Conservation (phyloP, 1,139 yeast species). For the Suhomyces chickasaworum region DNA sequence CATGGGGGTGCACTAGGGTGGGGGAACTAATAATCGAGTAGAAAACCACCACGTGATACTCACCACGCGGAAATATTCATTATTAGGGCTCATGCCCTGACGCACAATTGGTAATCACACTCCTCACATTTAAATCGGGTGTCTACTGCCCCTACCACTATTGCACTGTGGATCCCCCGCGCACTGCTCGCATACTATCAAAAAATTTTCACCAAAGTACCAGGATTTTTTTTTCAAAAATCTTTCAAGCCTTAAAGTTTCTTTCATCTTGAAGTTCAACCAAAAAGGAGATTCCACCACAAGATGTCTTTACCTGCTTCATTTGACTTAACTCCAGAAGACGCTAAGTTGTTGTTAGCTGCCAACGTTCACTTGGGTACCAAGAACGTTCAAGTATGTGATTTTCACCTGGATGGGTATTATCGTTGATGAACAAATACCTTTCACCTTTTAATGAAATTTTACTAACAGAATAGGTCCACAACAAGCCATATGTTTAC, state of each 20-base stretch:
- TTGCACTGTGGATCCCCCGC: conserved; percentile 10
- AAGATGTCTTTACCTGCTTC: conserved; percentile 86
- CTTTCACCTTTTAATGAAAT: not conserved
- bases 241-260: conserved; percentile 15
- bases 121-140: not conserved
- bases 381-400: conserved; percentile 97
- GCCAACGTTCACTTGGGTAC: conserved; percentile 99
- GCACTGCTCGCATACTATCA: conserved; percentile 11
- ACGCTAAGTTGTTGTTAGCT: conserved; percentile 99
- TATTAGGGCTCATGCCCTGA: conserved; percentile 11
- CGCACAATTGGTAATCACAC: not conserved
- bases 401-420: not conserved
- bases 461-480: conserved; percentile 66
- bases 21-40: too few relatives aligned
- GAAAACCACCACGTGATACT: not conserved
- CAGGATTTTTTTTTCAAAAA: conserved; percentile 15
- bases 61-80: conserved; percentile 1
- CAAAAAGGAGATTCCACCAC: conserved; percentile 18
- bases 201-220: conserved; percentile 16
- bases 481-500: conserved; percentile 99
- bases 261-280: conserved; percentile 13
- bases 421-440: not conserved
- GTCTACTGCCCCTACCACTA: conserved; percentile 5
- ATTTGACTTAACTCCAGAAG: conserved; percentile 94
- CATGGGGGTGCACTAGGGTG: too few relatives aligned